phyloP scores from a whole-genome alignment of 441 rosid species.

The Populus hybrid region DNA sequence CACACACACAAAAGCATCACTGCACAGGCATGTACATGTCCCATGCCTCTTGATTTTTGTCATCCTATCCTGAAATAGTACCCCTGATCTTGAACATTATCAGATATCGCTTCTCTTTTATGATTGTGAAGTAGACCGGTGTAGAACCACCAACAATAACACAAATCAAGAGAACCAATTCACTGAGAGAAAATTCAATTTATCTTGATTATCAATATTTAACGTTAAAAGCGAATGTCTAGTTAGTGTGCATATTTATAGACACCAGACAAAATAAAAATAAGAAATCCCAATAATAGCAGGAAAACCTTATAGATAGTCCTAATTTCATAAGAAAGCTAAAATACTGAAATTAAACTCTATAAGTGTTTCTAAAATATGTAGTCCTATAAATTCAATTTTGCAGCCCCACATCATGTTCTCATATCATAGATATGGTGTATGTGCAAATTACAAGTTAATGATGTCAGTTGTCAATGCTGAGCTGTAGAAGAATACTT shows the following conservation, averaged over 20 bases:
- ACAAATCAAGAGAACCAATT: no score
- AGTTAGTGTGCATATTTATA: neutral
- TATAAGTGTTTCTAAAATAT: no score
- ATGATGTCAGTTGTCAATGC: neutral
- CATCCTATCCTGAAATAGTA: slow-evolving; percentile 5
- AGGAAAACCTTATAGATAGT: neutral
- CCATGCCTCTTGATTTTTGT: neutral
- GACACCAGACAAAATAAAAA: neutral
- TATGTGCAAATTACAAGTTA: slow-evolving; percentile 6
- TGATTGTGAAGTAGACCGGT: neutral
- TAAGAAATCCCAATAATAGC: neutral
- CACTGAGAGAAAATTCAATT: neutral
- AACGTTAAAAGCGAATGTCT: neutral
- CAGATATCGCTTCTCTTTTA: neutral
- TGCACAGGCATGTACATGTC: slow-evolving; percentile 59
- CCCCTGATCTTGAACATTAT: neutral
- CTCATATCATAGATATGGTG: neutral
- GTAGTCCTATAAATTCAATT: neutral
- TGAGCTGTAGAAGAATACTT: neutral
- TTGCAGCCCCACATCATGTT: neutral
- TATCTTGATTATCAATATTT: neutral
- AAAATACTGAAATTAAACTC: no score
- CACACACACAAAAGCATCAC: slow-evolving; percentile 84
- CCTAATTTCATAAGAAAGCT: no score
- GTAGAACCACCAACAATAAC: neutral